These are phyloP conservation scores for Rhizophagus sp. DNA, from an alignment of 192 early-diverging fungal genomes.

Conservation along the genomic window DNA sequence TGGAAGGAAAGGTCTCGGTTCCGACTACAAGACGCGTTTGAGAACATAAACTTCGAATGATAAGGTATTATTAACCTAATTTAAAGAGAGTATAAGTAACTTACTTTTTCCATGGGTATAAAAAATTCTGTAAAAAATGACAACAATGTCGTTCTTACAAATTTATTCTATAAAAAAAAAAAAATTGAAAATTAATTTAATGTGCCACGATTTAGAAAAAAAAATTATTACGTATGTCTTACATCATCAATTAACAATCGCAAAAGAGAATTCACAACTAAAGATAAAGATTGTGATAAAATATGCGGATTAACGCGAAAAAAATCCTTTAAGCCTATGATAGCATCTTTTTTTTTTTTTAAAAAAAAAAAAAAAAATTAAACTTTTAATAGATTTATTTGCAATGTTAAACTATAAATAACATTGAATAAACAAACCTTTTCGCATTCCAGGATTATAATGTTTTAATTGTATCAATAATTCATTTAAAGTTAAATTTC, in stretches of 20 bases:
- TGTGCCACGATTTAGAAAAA: too few relatives aligned
- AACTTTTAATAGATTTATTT: too few relatives aligned
- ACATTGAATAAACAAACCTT: slow-evolving; percentile 35
- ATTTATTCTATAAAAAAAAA: slow-evolving; percentile 36
- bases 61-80: neutral
- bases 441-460: slow-evolving; percentile 64
- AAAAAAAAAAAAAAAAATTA: too few relatives aligned
- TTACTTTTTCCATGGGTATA: slow-evolving; percentile 37
- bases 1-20: slow-evolving; percentile 78
- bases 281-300: slow-evolving; percentile 44
- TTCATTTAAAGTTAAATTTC: slow-evolving; percentile 77
- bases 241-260: slow-evolving; percentile 56
- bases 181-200: too few relatives aligned
- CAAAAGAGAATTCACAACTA: slow-evolving; percentile 50
- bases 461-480: slow-evolving; percentile 76
- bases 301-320: slow-evolving; percentile 46
- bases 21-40: slow-evolving; percentile 35
- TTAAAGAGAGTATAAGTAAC: neutral
- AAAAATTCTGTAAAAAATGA: slow-evolving; percentile 41
- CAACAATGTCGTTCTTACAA: slow-evolving; percentile 41
- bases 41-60: neutral
- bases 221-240: neutral
- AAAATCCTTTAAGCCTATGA: slow-evolving; percentile 50
- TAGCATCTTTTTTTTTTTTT: slow-evolving; percentile 42
- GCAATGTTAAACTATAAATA: too few relatives aligned